Base-by-base conservation (phyloP, 495 filamentous ascomycete genomes). In the Aspergillus steynii region DNA sequence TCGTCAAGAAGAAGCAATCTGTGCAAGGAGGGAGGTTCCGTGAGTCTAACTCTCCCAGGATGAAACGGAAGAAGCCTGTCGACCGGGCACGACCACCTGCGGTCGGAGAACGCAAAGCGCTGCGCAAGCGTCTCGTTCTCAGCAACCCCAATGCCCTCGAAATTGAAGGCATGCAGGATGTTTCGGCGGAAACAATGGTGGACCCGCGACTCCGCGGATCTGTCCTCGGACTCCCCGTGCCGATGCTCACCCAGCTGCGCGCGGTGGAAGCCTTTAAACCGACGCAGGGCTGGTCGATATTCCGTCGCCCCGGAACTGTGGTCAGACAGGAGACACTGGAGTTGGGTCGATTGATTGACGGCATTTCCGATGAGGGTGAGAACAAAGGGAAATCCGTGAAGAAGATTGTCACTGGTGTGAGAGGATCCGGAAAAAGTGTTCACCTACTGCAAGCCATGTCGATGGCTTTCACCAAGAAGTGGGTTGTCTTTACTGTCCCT, bases 91-190 rank as follows among this genome's bases (percentile, higher is more conserved):
- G 86, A 70, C 79, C 82, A 5, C 88, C 91, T 15, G 78, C 76
- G 29, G 72, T 83, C 8, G 95, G 93, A 59, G 92, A 97, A 79
- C 87, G 93, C 68, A 97, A 92, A 74, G 88, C 90, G 27, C 75
- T 91, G 65, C 86, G 92, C 63, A 97, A 96, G 79, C 85, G 90
- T 58, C 89, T 99, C 61, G 86, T 94, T 32, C 83, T 99, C 47
- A 95, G 88, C 76, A 99, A 98, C 76, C 88, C 89, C 68, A 98
- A 97, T 78, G 95, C 95, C 42, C 79, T 96, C 26, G 85, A 86
- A 64, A 85, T 97, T 29, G 69, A 75, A 28, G 88, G 84, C 25
- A 76, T 96, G 70, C 68, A 76, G 62, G 80, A 90, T 25, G 66
- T 96, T 49, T 81, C 77, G 2, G 67, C 76, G 10, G 78, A 85